Percentiles rank a stretch among this genome's conserved stretches.
phyloP scores from a whole-genome alignment of 768 basidiomycete genomes.

The Mycena latifolia region DNA sequence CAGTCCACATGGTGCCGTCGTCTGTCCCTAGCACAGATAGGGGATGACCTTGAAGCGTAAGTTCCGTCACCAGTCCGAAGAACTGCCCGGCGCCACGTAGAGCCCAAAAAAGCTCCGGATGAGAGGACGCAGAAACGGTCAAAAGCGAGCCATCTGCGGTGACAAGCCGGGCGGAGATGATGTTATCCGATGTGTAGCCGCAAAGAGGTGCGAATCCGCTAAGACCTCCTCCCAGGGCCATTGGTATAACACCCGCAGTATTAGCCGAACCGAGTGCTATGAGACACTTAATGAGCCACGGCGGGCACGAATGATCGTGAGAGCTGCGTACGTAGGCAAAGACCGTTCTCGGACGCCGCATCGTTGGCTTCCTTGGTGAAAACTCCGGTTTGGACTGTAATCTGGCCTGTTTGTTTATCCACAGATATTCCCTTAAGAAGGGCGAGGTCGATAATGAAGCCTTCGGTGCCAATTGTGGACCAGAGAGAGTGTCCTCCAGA shows the following conservation, averaged over 20 bases:
- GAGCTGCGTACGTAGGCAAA: conserved; percentile 1
- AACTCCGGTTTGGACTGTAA: not conserved
- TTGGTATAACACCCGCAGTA: not conserved
- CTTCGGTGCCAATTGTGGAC: conserved; percentile 11
- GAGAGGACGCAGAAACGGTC: not conserved
- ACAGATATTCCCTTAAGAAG: conserved; percentile 1
- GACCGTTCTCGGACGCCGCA: conserved; percentile 2
- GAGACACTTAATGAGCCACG: not conserved
- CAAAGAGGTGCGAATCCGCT: not conserved
- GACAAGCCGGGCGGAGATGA: conserved; percentile 5
- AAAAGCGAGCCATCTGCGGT: not conserved
- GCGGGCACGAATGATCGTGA: not conserved
- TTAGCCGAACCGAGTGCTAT: not conserved
- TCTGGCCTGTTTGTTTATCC: not conserved
- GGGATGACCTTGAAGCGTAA: conserved; percentile 10
- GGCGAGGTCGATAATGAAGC: conserved; percentile 14
- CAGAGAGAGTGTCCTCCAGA: conserved; percentile 6
- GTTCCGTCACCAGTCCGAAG: conserved; percentile 1
- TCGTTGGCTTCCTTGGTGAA: conserved; percentile 3
- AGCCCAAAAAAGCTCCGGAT: conserved; percentile 13
- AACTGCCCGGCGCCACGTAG: conserved; percentile 5
- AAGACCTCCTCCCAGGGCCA: not conserved
- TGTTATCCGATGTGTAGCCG: conserved; percentile 14
- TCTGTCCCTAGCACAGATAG: not conserved
- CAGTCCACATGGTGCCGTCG: not conserved